Evolutionary conservation across 2,329 filamentous ascomycete species (phyloP).

Genomic region (Fusarium hainanense): DNA sequence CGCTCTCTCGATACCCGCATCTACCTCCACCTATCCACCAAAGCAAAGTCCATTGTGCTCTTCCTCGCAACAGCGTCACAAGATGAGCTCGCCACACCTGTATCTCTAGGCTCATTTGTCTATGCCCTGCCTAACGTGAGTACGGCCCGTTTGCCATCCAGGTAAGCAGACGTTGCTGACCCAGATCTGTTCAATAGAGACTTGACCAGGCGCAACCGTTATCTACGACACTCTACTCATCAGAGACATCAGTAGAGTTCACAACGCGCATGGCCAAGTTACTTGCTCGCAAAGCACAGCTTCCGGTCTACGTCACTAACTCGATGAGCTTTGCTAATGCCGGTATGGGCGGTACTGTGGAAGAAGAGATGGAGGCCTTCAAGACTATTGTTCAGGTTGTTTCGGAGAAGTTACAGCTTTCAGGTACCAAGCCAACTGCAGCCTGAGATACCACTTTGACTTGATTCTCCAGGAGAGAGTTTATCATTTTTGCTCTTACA

Average conservation of each 20-base stretch:
- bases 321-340: conserved; percentile 81
- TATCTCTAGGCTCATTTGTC: conserved; percentile 86
- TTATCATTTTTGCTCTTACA: neutral
- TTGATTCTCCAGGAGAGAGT: neutral
- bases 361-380: conserved; percentile 95
- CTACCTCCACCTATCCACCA: conserved; percentile 68
- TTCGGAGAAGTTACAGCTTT: conserved; percentile 45
- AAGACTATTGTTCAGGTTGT: conserved; percentile 78
- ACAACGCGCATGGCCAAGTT: conserved; percentile 86
- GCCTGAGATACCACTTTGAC: neutral
- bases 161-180: conserved; percentile 20
- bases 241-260: conserved; percentile 84
- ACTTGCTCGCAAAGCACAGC: conserved; percentile 75
- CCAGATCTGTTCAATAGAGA: conserved; percentile 51
- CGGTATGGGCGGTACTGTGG: conserved; percentile 81
- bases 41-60: conserved; percentile 67
- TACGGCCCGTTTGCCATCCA: conserved; percentile 19
- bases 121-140: conserved; percentile 91
- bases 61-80: conserved; percentile 69
- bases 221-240: conserved; percentile 81
- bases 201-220: conserved; percentile 71
- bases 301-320: conserved; percentile 90
- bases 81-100: conserved; percentile 61
- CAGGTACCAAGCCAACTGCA: conserved; percentile 17
- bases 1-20: conserved; percentile 70